Conservation (phyloP, 495 filamentous ascomycete genomes). For the Podospora conica region DNA sequence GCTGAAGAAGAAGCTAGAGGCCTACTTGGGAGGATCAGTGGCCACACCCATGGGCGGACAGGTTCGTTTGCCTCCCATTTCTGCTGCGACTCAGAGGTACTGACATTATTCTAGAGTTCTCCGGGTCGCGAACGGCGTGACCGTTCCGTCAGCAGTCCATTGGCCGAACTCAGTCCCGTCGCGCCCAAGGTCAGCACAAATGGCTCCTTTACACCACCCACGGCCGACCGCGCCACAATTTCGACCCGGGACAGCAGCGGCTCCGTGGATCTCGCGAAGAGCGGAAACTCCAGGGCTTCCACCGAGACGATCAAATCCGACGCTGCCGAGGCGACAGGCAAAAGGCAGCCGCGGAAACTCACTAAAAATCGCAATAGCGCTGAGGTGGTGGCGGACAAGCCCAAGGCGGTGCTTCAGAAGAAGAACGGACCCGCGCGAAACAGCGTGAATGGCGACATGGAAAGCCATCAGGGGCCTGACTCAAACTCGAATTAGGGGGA, state of each 20-base stretch:
- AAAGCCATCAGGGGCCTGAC: neutral
- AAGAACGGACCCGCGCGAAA: neutral
- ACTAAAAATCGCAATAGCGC: neutral
- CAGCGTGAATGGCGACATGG: neutral
- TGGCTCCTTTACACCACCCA: neutral
- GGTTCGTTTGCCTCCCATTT: neutral
- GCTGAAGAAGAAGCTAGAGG: slow-evolving; percentile 68
- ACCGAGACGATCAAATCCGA: slow-evolving; percentile 5
- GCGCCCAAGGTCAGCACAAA: neutral
- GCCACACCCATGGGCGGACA: slow-evolving; percentile 11
- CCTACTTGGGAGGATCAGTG: slow-evolving; percentile 38
- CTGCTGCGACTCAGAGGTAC: neutral
- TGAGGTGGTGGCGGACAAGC: neutral
- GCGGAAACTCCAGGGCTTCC: neutral
- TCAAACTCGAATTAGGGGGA: neutral
- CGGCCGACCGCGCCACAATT: neutral
- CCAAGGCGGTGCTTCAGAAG: slow-evolving; percentile 10
- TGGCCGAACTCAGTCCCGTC: neutral
- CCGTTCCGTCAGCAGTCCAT: neutral
- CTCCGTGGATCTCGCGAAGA: neutral
- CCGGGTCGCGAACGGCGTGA: slow-evolving; percentile 1
- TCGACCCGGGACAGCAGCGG: neutral
- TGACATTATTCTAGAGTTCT: neutral
- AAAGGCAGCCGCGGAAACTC: slow-evolving; percentile 6
- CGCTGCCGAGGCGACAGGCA: neutral